Evolutionary conservation across 768 basidiomycete species (phyloP).

Genomic region (Gloeostereum incarnatum): DNA sequence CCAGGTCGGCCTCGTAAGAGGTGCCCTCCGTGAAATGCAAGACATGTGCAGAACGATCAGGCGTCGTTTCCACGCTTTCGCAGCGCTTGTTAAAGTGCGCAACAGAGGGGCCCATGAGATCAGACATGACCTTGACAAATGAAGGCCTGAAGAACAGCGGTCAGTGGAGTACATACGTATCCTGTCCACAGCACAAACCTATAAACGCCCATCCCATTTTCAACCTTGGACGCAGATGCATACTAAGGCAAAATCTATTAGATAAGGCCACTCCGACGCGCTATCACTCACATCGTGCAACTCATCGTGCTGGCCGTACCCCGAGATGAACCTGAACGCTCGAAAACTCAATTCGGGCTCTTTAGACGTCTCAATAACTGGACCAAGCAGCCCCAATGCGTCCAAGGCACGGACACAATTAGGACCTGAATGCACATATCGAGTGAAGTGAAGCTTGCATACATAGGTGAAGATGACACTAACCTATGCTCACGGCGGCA

Average conservation of each 20-base stretch:
- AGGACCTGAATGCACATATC: conserved; percentile 24
- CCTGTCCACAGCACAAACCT: conserved; percentile 21
- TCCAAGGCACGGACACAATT: conserved; percentile 39
- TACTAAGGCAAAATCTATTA: too few relatives aligned
- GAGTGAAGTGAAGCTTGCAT: background rate
- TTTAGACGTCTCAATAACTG: conserved; percentile 27
- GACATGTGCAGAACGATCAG: conserved; percentile 16
- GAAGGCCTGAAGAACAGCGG: conserved; percentile 32
- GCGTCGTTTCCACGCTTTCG: conserved; percentile 18
- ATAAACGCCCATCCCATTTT: conserved; percentile 36
- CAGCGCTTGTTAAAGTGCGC: conserved; percentile 46
- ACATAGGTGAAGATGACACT: conserved; percentile 3
- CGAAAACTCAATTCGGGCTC: conserved; percentile 16
- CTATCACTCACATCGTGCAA: conserved; percentile 31
- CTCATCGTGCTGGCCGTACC: conserved; percentile 27
- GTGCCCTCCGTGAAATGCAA: conserved; percentile 43
- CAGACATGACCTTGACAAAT: conserved; percentile 39
- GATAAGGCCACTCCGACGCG: too few relatives aligned
- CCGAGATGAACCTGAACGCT: conserved; percentile 33
- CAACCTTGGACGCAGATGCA: too few relatives aligned
- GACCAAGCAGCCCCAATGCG: conserved; percentile 32
- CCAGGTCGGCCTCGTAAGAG: conserved; percentile 32
- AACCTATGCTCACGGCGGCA: conserved; percentile 45
- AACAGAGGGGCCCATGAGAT: conserved; percentile 27
- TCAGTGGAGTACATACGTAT: too few relatives aligned